Base-by-base conservation (phyloP, 2,329 filamentous ascomycete genomes). In the Sporothrix phasma region DNA sequence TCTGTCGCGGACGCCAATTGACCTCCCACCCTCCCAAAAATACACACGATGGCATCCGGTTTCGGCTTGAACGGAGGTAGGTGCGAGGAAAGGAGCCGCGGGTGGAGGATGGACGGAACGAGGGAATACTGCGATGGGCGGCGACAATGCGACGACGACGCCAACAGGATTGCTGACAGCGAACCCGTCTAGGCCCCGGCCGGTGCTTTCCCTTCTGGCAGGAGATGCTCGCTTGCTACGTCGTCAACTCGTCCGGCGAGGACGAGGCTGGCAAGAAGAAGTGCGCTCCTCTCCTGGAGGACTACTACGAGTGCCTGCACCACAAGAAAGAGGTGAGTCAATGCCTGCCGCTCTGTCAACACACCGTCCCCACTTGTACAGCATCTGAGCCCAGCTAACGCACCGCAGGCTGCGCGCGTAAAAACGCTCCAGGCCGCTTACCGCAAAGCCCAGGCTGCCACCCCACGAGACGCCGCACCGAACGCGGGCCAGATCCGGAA, bases 181-280 rank as follows among this genome's bases (percentile, higher is more conserved):
- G 19, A 41, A 39, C 15, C 17, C 56, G 66, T 5, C 70, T 43
- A 86, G 84, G 84, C 72, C 81, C 84, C 67, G 80, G 80, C 71
- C 90, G 93, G 77, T 99, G 94, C 86, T 97, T 96, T 81, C 90
- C 92, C 74, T 99, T 97, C 85, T 99, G 94, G 94, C 94, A 99
- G 80, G 94, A 99, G 79, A 87, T 97, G 69, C 89, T 99, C 75
- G 92, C 92, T 72, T 99, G 94, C 85, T 99, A 99, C 77, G 92
- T 97, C 67, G 87, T 96, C 74, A 97, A 97, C 80, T 91, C 91
- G 64, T 84, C 83, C 69, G 80, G 88, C 69, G 89, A 93, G 64
- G 88, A 92, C 73, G 81, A 85, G 70, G 84, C 86, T 17, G 90
- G 90, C 70, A 94, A 92, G 80, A 88, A 87, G 77, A 96, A 96